Evolutionary conservation across 345 rosid species (phyloP).

Genomic region (Brassica rapa): DNA sequence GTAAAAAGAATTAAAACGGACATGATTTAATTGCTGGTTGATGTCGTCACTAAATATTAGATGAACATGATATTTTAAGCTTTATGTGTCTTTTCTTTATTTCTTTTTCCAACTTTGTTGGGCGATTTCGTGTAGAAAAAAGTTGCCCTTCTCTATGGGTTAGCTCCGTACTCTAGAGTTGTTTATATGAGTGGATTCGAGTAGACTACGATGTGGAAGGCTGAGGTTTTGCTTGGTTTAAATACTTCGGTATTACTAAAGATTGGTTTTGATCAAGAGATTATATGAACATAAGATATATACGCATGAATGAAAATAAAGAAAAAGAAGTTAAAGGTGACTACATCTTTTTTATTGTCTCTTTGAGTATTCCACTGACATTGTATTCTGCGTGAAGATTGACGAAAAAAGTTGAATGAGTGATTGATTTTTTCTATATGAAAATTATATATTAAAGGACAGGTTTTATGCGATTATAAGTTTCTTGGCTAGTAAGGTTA

Average conservation of each 20-base stretch:
- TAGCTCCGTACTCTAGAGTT: not conserved
- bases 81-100: not conserved
- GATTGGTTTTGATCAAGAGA: not conserved
- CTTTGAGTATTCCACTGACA: slow-evolving; percentile 32
- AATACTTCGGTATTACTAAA: not conserved
- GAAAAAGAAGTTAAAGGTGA: slow-evolving; percentile 16
- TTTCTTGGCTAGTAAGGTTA: slow-evolving; percentile 33
- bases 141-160: not conserved
- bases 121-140: not conserved
- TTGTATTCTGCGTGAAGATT: slow-evolving; percentile 2
- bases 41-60: not conserved
- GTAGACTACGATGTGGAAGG: not conserved
- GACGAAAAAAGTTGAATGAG: slow-evolving; percentile 2
- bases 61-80: not conserved
- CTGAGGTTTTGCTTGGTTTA: not conserved
- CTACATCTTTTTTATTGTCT: not conserved
- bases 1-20: not conserved
- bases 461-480: not conserved
- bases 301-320: slow-evolving; percentile 18
- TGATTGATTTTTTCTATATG: not conserved
- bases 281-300: slow-evolving; percentile 1
- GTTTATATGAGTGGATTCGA: not conserved
- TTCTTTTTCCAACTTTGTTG: slow-evolving; percentile 1
- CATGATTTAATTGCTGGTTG: not conserved
- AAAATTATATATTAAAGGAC: not conserved